These are phyloP conservation scores for Chloris gayana DNA, from an alignment of 176 grass and related monocot species.

Conservation along the genomic window DNA sequence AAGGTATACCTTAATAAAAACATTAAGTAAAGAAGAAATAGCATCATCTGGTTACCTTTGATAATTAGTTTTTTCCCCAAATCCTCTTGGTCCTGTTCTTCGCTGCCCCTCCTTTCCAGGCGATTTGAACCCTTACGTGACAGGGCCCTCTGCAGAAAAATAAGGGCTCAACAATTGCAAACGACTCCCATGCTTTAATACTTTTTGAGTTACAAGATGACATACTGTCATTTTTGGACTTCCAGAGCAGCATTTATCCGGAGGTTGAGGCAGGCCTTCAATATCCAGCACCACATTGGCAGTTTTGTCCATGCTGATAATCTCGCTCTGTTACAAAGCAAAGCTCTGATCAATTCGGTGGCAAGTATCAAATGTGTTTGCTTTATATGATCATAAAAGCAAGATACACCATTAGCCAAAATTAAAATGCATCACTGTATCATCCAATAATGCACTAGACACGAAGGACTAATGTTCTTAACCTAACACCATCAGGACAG, in stretches of 20 bases:
- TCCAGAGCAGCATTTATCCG: conserved; percentile 85
- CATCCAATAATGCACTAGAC: conserved; percentile 33
- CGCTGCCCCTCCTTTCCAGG: conserved; percentile 62
- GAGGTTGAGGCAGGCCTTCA: conserved; percentile 65
- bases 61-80: conserved; percentile 66
- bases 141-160: conserved; percentile 68
- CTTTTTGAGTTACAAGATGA: conserved; percentile 8
- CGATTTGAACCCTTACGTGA: conserved; percentile 87
- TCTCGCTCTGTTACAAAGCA: conserved; percentile 49
- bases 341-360: conserved; percentile 2
- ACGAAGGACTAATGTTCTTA: conserved; percentile 1
- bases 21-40: neutral
- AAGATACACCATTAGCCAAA: neutral
- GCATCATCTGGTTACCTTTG: conserved; percentile 56
- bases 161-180: neutral
- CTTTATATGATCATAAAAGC: conserved; percentile 12
- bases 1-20: neutral
- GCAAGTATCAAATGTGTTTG: conserved; percentile 17
- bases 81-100: conserved; percentile 77
- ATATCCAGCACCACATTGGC: conserved; percentile 78
- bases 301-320: conserved; percentile 72
- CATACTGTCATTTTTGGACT: conserved; percentile 82
- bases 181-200: neutral
- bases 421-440: neutral
- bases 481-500: conserved; percentile 35